Base-by-base conservation (phyloP, 148 eudicot species). In the Linanthus parryae region DNA sequence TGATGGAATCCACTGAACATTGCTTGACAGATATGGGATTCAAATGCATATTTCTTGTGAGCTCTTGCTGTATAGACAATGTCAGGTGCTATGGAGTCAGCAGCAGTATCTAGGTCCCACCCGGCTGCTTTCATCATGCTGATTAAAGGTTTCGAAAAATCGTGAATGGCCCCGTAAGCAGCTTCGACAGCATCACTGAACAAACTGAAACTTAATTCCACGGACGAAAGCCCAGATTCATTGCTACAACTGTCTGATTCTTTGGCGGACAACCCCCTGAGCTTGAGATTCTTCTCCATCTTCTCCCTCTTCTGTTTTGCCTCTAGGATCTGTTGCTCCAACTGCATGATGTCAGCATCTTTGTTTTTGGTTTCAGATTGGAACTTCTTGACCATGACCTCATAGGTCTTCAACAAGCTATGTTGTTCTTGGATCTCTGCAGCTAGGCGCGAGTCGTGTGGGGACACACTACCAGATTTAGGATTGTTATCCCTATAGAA, bases 81-180 rank as follows among this genome's bases (percentile, higher is more conserved):
- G 45, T 79, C 65, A 3, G 91, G 83, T 64, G 79, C 96, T 16
- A 92, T 87, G 7, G 99, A 84, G 48, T 78, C 72, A 39, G 99
- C 94, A n/a, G 99, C 99, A 31, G 85, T 77, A 68, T 87, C 99
- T 27, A 92, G 91, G 76, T 92, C 96, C 99, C 99, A 87, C 15
- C 83, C 86, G 45, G 96, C 96, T 7, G 96, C 94, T 72, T 92
- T 92, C 98, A 92, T 92, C 98, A 92, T 81, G 75, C 87, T 92
- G 66, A 92, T 92, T 58, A 87, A 67, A 1, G 96, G 98, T 70
- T 92, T 92, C 18, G 96, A 84, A 63, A 92, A 92, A 63, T 87
- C 96, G 41, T 92, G 99, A 68, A 87, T 92, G 56, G 94, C 90
- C 72, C 64, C 77, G 49, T 67, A 82, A 44, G 90, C 75, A 72